Conservation (phyloP, 331 rosid species). For the Acacia pycnantha region DNA sequence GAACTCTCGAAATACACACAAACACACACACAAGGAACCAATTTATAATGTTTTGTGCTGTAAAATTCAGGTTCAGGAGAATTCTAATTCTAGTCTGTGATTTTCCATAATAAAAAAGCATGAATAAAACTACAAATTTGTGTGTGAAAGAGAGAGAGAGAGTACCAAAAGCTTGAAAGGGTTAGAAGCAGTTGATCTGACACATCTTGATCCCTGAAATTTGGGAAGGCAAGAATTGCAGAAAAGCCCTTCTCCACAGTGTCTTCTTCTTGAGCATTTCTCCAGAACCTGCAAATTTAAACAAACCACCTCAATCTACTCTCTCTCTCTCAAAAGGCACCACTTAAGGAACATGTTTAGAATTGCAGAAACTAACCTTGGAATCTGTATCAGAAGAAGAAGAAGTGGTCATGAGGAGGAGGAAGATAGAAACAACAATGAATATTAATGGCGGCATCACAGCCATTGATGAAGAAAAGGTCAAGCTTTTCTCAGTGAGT, state of each 20-base stretch:
- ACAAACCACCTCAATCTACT: neutral
- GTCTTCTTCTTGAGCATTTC: slow-evolving; percentile 47
- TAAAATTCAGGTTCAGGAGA: too few relatives aligned
- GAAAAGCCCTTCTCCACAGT: slow-evolving; percentile 47
- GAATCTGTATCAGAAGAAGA: slow-evolving; percentile 33
- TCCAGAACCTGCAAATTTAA: slow-evolving; percentile 31
- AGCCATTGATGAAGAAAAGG: slow-evolving; percentile 20
- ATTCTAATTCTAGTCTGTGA: too few relatives aligned
- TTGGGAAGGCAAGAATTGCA: slow-evolving; percentile 52
- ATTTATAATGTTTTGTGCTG: too few relatives aligned
- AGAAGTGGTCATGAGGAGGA: neutral
- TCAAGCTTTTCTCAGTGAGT: neutral
- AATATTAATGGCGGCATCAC: slow-evolving; percentile 12
- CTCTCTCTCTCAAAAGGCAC: neutral
- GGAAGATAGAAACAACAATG: slow-evolving; percentile 17
- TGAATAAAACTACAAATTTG: too few relatives aligned
- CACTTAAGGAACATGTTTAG: neutral
- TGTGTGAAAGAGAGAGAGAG: neutral
- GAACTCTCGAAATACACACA: neutral
- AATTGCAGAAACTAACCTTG: neutral
- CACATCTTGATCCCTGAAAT: slow-evolving; percentile 56
- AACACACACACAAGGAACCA: too few relatives aligned
- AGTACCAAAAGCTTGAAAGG: slow-evolving; percentile 59
- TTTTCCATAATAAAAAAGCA: neutral
- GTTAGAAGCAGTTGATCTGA: slow-evolving; percentile 53